A percentile compares a stretch with the other conserved stretches of the same genome.
phyloP scores from a whole-genome alignment of 2,329 filamentous ascomycete species.

The Xylariaceae sp. region DNA sequence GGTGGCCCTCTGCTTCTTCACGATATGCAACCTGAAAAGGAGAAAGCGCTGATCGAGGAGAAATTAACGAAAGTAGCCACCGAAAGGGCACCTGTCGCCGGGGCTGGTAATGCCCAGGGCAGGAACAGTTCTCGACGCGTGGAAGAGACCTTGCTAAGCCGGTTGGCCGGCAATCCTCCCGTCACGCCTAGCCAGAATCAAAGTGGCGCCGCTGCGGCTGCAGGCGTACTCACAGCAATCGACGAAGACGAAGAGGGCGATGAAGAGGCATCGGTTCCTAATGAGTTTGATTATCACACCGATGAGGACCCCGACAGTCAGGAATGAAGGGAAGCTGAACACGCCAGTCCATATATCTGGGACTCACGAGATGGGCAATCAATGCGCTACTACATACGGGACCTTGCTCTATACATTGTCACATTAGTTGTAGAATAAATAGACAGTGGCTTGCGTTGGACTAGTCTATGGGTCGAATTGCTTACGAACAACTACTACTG shows the following conservation, averaged over 20 bases:
- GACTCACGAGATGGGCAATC: neutral
- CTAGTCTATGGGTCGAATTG: neutral
- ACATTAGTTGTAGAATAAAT: constrained; percentile 16
- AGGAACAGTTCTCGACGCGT: constrained; percentile 28
- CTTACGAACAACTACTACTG: neutral
- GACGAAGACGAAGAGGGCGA: constrained; percentile 77
- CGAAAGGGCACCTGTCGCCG: constrained; percentile 57
- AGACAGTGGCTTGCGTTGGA: constrained; percentile 1
- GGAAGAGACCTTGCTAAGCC: constrained; percentile 34
- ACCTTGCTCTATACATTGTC: constrained; percentile 3
- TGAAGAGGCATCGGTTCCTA: constrained; percentile 66
- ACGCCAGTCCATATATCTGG: neutral
- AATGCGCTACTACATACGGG: neutral
- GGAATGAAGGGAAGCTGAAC: constrained; percentile 26
- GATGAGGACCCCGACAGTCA: constrained; percentile 47
- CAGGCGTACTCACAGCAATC: constrained; percentile 77
- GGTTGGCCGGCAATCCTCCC: constrained; percentile 27
- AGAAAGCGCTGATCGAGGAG: constrained; percentile 80
- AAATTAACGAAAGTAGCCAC: constrained; percentile 79
- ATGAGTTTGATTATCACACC: constrained; percentile 74
- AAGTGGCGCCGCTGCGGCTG: constrained; percentile 64
- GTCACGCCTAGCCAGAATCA: constrained; percentile 24
- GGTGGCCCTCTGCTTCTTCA: constrained; percentile 89
- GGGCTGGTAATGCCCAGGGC: constrained; percentile 24
- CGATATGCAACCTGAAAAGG: constrained; percentile 74